Percentiles rank a stretch among this genome's conserved stretches.
Conservation (phyloP, 257 asterid species). For the Scutellaria baicalensis region DNA sequence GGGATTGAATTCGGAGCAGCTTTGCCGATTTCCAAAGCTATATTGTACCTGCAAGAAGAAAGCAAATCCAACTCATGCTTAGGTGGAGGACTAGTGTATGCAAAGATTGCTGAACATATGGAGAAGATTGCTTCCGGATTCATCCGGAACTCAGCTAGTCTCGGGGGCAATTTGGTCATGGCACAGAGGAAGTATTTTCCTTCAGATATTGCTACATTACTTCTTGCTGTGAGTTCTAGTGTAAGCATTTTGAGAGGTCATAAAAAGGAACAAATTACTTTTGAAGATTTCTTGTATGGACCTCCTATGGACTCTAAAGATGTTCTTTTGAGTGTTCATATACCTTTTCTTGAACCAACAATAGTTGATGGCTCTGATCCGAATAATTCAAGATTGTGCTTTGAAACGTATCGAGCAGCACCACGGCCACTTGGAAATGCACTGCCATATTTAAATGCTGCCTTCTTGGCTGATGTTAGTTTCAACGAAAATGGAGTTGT, state of each 20-base stretch:
- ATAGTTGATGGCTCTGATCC: neutral
- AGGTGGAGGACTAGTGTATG: neutral
- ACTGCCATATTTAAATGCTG: conserved; percentile 16
- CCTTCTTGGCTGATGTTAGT: conserved; percentile 10
- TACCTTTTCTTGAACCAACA: conserved; percentile 8
- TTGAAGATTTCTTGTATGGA: conserved; percentile 7
- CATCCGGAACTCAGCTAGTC: conserved; percentile 13
- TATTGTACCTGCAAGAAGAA: neutral
- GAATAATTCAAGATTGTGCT: neutral
- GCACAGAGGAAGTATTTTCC: conserved; percentile 15
- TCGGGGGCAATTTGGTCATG: conserved; percentile 16
- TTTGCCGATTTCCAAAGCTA: conserved; percentile 12
- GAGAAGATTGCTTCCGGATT: conserved; percentile 16
- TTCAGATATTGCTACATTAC: conserved; percentile 15
- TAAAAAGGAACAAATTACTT: neutral
- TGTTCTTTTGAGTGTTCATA: conserved; percentile 5
- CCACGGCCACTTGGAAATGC: conserved; percentile 19
- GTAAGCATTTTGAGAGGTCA: conserved; percentile 3
- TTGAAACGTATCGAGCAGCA: conserved; percentile 12
- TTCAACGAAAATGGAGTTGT: neutral
- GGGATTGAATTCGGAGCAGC: conserved; percentile 17
- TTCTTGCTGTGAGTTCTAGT: conserved; percentile 15
- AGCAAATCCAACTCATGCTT: neutral
- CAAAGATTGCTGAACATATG: conserved; percentile 14
- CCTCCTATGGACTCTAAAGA: neutral